Conservation (phyloP, 1,139 yeast genomes). For the Nakaseomyces bracarensis region DNA sequence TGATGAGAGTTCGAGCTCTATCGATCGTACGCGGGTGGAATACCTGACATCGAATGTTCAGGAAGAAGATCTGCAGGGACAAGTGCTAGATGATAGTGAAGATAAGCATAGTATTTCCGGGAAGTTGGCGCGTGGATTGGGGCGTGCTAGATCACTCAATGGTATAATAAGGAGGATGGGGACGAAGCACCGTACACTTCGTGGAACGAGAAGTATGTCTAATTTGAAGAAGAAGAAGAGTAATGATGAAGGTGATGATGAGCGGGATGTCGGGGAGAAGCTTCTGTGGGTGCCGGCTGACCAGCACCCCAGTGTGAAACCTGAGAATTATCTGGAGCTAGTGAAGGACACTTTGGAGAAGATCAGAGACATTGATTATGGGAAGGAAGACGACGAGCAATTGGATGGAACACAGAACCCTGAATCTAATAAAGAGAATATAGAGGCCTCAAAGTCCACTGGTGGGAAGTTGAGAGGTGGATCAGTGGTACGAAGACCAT, state of each 20-base stretch:
- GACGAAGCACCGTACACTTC: constrained; percentile 1
- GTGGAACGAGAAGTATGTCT: constrained; percentile 4
- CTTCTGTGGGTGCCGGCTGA: constrained; percentile 92
- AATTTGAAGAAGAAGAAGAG: constrained; percentile 1
- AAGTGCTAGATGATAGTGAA: not conserved
- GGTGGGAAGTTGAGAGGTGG: not conserved
- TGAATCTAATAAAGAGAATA: constrained; percentile 10
- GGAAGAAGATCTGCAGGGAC: not conserved
- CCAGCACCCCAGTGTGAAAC: constrained; percentile 87
- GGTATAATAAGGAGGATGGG: constrained; percentile 5
- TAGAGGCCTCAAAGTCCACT: not conserved
- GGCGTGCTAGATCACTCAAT: not conserved
- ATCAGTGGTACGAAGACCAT: constrained; percentile 31
- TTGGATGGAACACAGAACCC: constrained; percentile 3
- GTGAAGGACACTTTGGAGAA: constrained; percentile 75
- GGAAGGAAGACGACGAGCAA: not conserved
- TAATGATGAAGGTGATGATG: not conserved
- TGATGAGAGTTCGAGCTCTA: not conserved
- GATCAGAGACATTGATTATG: constrained; percentile 35
- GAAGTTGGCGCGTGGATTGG: not conserved
- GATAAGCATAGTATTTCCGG: not conserved
- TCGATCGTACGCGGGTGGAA: constrained; percentile 5
- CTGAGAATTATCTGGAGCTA: constrained; percentile 79
- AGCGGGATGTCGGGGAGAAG: constrained; percentile 17
- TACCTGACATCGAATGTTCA: not conserved